These are phyloP conservation scores for Penicillium sp. DNA, from an alignment of 2,329 filamentous ascomycete genomes.

Conservation along the genomic window DNA sequence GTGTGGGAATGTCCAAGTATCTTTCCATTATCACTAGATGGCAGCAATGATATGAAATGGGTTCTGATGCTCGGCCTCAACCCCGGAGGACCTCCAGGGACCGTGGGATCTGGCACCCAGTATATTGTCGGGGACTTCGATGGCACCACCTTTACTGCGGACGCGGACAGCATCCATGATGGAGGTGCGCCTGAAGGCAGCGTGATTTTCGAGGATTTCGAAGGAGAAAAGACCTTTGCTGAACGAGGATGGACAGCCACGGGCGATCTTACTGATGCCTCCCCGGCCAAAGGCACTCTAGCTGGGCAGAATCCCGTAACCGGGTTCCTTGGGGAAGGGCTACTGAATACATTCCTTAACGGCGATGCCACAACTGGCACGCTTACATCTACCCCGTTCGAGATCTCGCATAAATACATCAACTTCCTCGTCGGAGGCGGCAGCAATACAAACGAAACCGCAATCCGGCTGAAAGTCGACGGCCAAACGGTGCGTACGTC, in stretches of 20 bases:
- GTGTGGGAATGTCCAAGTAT: slow-evolving; percentile 37
- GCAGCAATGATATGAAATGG: slow-evolving; percentile 29
- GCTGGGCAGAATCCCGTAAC: background rate
- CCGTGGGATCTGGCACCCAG: slow-evolving; percentile 33
- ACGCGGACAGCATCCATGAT: slow-evolving; percentile 21
- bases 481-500: background rate
- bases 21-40: slow-evolving; percentile 28
- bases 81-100: slow-evolving; percentile 35
- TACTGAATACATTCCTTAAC: background rate
- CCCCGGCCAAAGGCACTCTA: background rate
- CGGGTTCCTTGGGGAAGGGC: background rate
- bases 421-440: slow-evolving; percentile 4
- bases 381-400: background rate
- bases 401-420: slow-evolving; percentile 4
- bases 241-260: background rate
- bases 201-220: slow-evolving; percentile 2
- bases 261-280: background rate
- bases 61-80: slow-evolving; percentile 31
- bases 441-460: slow-evolving; percentile 5
- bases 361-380: background rate
- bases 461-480: slow-evolving; percentile 1
- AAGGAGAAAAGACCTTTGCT: background rate
- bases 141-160: slow-evolving; percentile 30
- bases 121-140: slow-evolving; percentile 35
- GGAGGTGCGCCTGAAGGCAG: background rate